phyloP scores from a whole-genome alignment of 352 stramenopile species.

The Globisporangium canariense region DNA sequence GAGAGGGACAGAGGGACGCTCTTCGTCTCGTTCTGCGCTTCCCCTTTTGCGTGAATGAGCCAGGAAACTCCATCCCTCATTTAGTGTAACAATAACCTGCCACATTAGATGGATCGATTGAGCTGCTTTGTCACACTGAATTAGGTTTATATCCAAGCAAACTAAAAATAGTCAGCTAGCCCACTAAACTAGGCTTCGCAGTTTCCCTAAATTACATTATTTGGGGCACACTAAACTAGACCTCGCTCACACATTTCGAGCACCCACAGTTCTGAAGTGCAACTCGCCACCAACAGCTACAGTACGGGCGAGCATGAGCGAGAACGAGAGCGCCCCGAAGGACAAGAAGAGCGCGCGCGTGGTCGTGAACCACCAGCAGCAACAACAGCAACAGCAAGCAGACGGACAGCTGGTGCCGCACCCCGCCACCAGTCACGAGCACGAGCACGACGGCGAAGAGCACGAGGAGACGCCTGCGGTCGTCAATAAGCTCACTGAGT shows the following conservation, averaged over 20 bases:
- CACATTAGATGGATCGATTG: not conserved
- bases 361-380: not conserved
- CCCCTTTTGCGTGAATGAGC: not conserved
- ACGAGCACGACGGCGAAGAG: constrained; percentile 21
- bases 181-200: not conserved
- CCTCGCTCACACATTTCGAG: not conserved
- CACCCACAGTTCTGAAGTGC: not conserved
- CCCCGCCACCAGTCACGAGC: not conserved
- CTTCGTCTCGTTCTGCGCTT: constrained; percentile 7
- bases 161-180: too few species aligned
- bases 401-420: not conserved
- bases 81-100: not conserved
- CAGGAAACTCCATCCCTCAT: not conserved
- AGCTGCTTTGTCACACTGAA: not conserved
- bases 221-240: constrained; percentile 1
- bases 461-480: constrained; percentile 26
- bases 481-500: constrained; percentile 58
- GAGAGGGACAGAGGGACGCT: not conserved
- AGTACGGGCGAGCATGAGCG: constrained; percentile 7
- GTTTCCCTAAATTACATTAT: not conserved
- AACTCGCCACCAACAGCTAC: not conserved
- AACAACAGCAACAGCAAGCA: not conserved
- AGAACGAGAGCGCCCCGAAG: not conserved
- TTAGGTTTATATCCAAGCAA: not conserved
- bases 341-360: constrained; percentile 7